Evolutionary conservation across 805 yeast species (phyloP).

Genomic region (Spathaspora girioi): DNA sequence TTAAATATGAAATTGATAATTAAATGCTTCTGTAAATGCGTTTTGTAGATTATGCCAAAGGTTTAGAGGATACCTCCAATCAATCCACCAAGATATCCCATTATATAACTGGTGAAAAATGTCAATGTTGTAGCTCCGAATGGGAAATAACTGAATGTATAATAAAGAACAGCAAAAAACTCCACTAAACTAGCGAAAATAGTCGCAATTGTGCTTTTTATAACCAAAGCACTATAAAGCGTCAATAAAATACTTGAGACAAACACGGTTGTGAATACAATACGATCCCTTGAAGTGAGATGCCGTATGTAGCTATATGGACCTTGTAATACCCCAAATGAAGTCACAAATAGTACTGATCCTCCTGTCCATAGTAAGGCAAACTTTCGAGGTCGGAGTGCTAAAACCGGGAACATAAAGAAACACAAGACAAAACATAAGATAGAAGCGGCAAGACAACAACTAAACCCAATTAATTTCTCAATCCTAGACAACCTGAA

Average conservation of each 20-base stretch:
- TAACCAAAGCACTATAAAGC: conserved; percentile 64
- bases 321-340: conserved; percentile 91
- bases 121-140: conserved; percentile 80
- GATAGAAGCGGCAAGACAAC: conserved; percentile 72
- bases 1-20: not conserved
- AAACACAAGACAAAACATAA: conserved; percentile 81
- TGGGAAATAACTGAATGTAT: conserved; percentile 91
- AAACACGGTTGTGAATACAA: conserved; percentile 77
- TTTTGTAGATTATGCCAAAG: not conserved
- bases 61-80: conserved; percentile 35
- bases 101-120: conserved; percentile 43
- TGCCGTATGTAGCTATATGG: conserved; percentile 78
- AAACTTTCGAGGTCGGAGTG: conserved; percentile 86
- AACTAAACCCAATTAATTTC: conserved; percentile 69
- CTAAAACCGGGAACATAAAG: conserved; percentile 82
- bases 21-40: not conserved
- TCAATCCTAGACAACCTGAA: conserved; percentile 75
- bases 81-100: conserved; percentile 44
- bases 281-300: conserved; percentile 67
- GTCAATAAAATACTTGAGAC: conserved; percentile 79
- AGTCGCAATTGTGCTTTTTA: conserved; percentile 73
- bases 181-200: conserved; percentile 73
- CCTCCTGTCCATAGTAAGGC: conserved; percentile 92
- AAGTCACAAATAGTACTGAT: conserved; percentile 75
- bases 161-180: conserved; percentile 82